Base-by-base conservation (phyloP, 2,329 filamentous ascomycete genomes). In the Neoarthrinium moseri region DNA sequence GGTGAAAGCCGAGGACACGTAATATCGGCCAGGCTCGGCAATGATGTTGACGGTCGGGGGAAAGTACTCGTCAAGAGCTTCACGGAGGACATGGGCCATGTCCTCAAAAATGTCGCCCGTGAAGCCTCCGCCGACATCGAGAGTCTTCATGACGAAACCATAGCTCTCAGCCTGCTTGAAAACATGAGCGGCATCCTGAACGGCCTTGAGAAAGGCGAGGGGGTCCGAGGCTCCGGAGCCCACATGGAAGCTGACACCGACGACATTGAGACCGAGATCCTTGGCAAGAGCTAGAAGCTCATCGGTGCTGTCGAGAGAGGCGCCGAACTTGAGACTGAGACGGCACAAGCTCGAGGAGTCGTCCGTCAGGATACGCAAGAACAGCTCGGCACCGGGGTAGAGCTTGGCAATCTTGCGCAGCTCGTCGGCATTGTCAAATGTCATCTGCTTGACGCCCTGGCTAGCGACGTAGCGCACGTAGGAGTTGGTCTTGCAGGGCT, bases 401-500 rank as follows among this genome's bases (percentile, higher is more conserved):
- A 94, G 81, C 69, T 90, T 87, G 70, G 95, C 94, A 68, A 95
- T 92, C 80, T 99, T 99, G 81, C 92, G 90, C 43, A 99, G 81
- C 78, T 99, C 94, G 67, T 99, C 94, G 65, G 87, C 83, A 60
- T 99, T 99, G 80, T 99, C 94, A 65, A 99, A 97, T 3, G 94
- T 99, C 92, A 99, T 97, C 77, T 96, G 89, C 74, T 88, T 92
- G 65, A 99, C 94, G 56, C 87, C 87, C 56, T 85, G 77, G 64
- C 83, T 80, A 62, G 87, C 84, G 54, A 95, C 94, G 63, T 91
- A 95, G 63, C 91, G 90, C 52, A 99, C 80, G 69, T 96, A 97
- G 38, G 92, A 96, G 74, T 94, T 95, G 61, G 94, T 99, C 84
- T 99, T 99, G 87, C 94, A 97, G 46, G 94, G 94, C 74, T 99